Conservation (phyloP, 306 rosid genomes). For the Nissolia schottii region DNA sequence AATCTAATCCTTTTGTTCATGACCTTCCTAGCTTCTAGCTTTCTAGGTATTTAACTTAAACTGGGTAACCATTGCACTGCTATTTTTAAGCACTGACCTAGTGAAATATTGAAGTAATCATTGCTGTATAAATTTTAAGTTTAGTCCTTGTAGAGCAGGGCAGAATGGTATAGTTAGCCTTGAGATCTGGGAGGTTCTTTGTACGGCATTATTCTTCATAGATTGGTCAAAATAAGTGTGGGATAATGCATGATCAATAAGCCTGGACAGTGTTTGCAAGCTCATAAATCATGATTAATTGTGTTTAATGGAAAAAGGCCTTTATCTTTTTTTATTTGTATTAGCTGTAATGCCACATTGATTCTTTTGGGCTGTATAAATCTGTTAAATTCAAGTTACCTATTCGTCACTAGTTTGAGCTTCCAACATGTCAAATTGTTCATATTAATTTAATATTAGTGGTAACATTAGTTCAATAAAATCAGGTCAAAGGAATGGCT, state of each 20-base stretch:
- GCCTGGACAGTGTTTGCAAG: background rate
- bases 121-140: background rate
- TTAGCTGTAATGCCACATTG: background rate
- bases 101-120: background rate
- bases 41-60: background rate
- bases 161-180: constrained; percentile 1
- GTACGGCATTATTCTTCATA: constrained; percentile 2
- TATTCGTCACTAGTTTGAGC: background rate
- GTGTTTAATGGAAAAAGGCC: background rate
- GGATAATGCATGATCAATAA: background rate
- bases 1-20: background rate
- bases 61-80: background rate
- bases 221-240: background rate
- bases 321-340: background rate
- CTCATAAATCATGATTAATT: background rate
- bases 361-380: background rate
- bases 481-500: constrained; percentile 94
- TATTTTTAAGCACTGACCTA: background rate
- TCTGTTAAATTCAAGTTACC: background rate
- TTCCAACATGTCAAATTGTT: constrained; percentile 7
- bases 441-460: background rate
- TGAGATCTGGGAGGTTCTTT: background rate
- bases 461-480: constrained; percentile 21
- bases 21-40: background rate
- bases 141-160: background rate